These are phyloP conservation scores for Starmera caribaea DNA, from an alignment of 805 yeast species.

Conservation along the genomic window DNA sequence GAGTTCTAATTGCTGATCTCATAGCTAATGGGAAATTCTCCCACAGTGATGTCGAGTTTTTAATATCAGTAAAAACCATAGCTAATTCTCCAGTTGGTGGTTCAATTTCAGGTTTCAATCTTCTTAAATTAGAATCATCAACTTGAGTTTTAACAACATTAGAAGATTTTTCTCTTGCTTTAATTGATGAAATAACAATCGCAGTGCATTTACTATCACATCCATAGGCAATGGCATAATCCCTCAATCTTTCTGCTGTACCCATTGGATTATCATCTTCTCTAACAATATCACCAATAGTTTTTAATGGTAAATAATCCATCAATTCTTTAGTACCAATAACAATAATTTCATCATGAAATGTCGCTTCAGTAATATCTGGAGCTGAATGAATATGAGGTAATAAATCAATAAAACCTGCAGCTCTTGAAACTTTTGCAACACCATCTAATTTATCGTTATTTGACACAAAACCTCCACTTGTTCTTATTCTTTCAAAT, in stretches of 20 bases:
- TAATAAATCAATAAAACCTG: slow-evolving; percentile 76
- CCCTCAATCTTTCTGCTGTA: slow-evolving; percentile 90
- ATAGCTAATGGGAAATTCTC: slow-evolving; percentile 86
- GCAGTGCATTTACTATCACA: slow-evolving; percentile 71
- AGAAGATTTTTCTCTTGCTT: slow-evolving; percentile 26
- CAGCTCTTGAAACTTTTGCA: slow-evolving; percentile 78
- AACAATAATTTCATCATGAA: slow-evolving; percentile 75
- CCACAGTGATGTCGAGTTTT: slow-evolving; percentile 90
- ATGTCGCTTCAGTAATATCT: slow-evolving; percentile 51
- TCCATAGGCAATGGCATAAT: slow-evolving; percentile 90
- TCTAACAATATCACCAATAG: slow-evolving; percentile 85
- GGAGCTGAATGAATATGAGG: slow-evolving; percentile 92
- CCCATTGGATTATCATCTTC: slow-evolving; percentile 75
- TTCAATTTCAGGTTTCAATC: slow-evolving; percentile 80
- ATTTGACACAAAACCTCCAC: slow-evolving; percentile 85
- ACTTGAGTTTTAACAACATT: slow-evolving; percentile 37
- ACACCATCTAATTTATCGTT: slow-evolving; percentile 81
- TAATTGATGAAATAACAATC: slow-evolving; percentile 64
- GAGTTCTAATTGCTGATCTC: slow-evolving; percentile 94
- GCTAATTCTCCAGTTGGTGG: slow-evolving; percentile 95
- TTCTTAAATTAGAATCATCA: slow-evolving; percentile 73
- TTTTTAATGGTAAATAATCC: slow-evolving; percentile 73
- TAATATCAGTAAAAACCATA: slow-evolving; percentile 94
- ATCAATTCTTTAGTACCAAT: slow-evolving; percentile 79
- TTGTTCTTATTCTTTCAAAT: slow-evolving; percentile 77